phyloP scores from a whole-genome alignment of 805 yeast species.

The Ogataea pini region DNA sequence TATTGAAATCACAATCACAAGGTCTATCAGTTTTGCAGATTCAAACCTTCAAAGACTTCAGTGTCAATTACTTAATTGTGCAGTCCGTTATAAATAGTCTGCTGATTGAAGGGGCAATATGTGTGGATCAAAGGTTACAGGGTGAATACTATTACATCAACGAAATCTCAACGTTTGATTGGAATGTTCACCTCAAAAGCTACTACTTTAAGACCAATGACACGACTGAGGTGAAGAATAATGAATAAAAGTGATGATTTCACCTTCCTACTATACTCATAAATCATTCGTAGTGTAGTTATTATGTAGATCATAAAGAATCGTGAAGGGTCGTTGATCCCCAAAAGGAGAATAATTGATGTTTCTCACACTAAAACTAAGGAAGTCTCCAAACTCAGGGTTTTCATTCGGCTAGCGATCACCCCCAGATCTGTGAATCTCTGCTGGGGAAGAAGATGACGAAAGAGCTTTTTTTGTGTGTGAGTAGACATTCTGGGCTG shows the following conservation, averaged over 20 bases:
- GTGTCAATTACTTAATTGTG: slow-evolving; percentile 33
- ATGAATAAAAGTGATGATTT: too few relatives aligned
- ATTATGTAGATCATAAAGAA: slow-evolving; percentile 5
- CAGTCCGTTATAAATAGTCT: slow-evolving; percentile 29
- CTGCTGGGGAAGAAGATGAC: slow-evolving; percentile 8
- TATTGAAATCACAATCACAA: slow-evolving; percentile 14
- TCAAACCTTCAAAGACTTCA: slow-evolving; percentile 28
- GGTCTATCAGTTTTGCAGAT: slow-evolving; percentile 34
- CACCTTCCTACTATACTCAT: neutral
- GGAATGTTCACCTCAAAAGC: slow-evolving; percentile 19
- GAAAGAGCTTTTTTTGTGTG: slow-evolving; percentile 20
- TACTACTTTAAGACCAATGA: too few relatives aligned
- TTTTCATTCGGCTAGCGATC: slow-evolving; percentile 2
- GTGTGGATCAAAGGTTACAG: slow-evolving; percentile 31
- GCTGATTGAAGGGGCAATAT: slow-evolving; percentile 27
- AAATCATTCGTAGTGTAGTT: slow-evolving; percentile 1
- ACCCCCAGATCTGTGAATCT: slow-evolving; percentile 1
- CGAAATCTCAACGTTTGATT: slow-evolving; percentile 24
- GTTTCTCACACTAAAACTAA: neutral
- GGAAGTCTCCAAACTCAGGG: neutral
- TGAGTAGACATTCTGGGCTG: slow-evolving; percentile 24
- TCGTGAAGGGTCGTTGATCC: neutral
- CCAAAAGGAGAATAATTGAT: neutral
- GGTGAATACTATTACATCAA: slow-evolving; percentile 35
- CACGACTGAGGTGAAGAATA: too few relatives aligned